A percentile compares a stretch with the other conserved stretches of the same genome.
Conservation (phyloP, 1,139 yeast genomes). For the Meyerozyma athensensis region DNA sequence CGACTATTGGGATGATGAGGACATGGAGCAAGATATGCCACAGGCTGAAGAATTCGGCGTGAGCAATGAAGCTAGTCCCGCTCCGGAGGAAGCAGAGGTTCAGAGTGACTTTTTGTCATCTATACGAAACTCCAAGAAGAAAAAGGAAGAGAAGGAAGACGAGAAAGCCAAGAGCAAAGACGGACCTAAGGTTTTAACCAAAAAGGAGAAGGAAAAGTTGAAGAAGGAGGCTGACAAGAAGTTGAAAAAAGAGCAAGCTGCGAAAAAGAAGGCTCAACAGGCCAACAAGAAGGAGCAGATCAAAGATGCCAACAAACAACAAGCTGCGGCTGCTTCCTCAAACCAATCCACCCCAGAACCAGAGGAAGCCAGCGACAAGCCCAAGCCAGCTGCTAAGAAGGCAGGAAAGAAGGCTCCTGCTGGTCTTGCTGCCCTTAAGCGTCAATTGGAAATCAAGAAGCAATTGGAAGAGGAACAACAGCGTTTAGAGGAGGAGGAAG, state of each 20-base stretch:
- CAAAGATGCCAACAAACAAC: constrained; percentile 56
- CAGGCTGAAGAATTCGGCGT: constrained; percentile 54
- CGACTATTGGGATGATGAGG: constrained; percentile 84
- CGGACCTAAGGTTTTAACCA: constrained; percentile 76
- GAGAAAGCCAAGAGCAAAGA: constrained; percentile 46
- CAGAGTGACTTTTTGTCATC: constrained; percentile 73
- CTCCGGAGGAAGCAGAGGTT: constrained; percentile 18
- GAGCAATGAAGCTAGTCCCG: constrained; percentile 15
- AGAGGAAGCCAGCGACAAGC: constrained; percentile 20
- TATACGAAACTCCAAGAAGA: constrained; percentile 71
- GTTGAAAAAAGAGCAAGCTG: constrained; percentile 86
- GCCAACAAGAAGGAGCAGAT: constrained; percentile 63
- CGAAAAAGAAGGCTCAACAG: constrained; percentile 66
- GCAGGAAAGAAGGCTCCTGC: constrained; percentile 72
- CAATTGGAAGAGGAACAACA: constrained; percentile 73
- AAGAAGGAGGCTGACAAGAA: constrained; percentile 97
- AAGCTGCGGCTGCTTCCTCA: constrained; percentile 42
- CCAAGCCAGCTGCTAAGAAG: constrained; percentile 36
- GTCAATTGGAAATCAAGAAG: constrained; percentile 82
- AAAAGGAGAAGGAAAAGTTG: constrained; percentile 95
- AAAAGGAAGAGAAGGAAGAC: constrained; percentile 58
- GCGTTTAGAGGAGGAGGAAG: constrained; percentile 66
- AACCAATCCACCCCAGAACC: constrained; percentile 27
- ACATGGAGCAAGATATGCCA: constrained; percentile 52
- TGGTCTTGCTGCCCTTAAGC: constrained; percentile 74